Evolutionary conservation across 768 basidiomycete species (phyloP), one percentile per base, ranked within the genome.

Genomic region (Boletus rubroflammeus): DNA sequence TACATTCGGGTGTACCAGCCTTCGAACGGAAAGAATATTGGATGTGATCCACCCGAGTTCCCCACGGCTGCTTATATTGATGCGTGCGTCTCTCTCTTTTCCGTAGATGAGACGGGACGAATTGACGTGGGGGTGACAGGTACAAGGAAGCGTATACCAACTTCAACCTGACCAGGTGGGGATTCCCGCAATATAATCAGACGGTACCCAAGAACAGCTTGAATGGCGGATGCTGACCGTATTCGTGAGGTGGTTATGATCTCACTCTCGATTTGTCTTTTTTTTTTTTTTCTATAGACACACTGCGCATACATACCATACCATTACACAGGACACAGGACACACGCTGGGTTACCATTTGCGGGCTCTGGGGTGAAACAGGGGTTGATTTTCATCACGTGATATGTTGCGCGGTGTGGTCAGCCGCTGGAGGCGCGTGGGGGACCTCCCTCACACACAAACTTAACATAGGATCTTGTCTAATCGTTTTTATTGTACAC

Each of bases 61-160:
- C 93, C 94, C 0, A 97, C 94, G 0, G 67, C 75, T 11, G 70
- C 78, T 0, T 96, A 96, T 67, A 96, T 95, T 61, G 64, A 85
- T 19, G 74, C 78, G 84, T 88, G 67, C 66, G 78, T 77, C 19
- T 26, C 3, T 40, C 3, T 9, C 10, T 3, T 21, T 9, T 13
- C 8, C 15, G 1, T 29, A 14, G 1, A 28, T 4, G 28, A 31
- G 10, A 13, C 7, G 1, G 5, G 29, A 6, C 2, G 38, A 5
- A 29, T 25, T 53, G 47, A 64, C 21, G n/a, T 1, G 36, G n/a
- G 4, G 44, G 31, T 13, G 13, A 36, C 41, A 74, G 73, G 40
- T 78, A 81, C 61, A 57, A 63, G 50, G 71, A 76, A n/a, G 73
- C 75, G 23, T 81, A 80, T 58, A 68, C 68, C 7, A 78, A 81